Evolutionary conservation across 2,329 filamentous ascomycete genomes (phyloP).

Genomic region (Fusarium metavorans): DNA sequence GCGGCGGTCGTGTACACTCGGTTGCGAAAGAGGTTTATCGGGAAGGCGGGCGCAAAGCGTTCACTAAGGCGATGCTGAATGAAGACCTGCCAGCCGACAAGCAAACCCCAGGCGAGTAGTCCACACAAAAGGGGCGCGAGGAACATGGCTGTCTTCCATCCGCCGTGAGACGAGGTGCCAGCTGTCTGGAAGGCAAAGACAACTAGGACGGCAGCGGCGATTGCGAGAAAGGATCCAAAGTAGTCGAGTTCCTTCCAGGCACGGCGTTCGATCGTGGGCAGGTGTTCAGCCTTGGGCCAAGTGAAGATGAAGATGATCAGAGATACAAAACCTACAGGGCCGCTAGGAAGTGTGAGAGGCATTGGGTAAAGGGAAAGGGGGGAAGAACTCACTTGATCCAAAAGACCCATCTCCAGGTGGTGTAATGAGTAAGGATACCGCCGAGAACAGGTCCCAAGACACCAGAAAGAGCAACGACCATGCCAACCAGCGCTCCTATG

Average conservation of each 20-base stretch:
- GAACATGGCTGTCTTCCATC: conserved; percentile 58
- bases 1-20: conserved; percentile 57
- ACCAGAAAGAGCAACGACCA: conserved; percentile 61
- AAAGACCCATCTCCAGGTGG: conserved; percentile 67
- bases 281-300: conserved; percentile 61
- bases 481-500: conserved; percentile 61
- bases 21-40: conserved; percentile 61
- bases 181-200: conserved; percentile 70
- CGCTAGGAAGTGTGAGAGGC: conserved; percentile 50
- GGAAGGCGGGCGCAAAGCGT: conserved; percentile 56
- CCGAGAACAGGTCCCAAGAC: conserved; percentile 65
- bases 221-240: conserved; percentile 64
- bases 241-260: conserved; percentile 66
- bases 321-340: conserved; percentile 62
- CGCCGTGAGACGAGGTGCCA: conserved; percentile 48
- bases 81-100: conserved; percentile 47
- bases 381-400: conserved; percentile 64
- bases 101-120: conserved; percentile 42
- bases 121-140: conserved; percentile 48
- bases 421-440: conserved; percentile 62
- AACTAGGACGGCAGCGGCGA: conserved; percentile 65
- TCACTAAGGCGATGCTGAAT: conserved; percentile 43
- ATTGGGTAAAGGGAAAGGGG: neutral
- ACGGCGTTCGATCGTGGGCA: conserved; percentile 53
- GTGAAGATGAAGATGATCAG: conserved; percentile 59